Conservation (phyloP, 768 basidiomycete genomes). For the Boletus insuetus region DNA sequence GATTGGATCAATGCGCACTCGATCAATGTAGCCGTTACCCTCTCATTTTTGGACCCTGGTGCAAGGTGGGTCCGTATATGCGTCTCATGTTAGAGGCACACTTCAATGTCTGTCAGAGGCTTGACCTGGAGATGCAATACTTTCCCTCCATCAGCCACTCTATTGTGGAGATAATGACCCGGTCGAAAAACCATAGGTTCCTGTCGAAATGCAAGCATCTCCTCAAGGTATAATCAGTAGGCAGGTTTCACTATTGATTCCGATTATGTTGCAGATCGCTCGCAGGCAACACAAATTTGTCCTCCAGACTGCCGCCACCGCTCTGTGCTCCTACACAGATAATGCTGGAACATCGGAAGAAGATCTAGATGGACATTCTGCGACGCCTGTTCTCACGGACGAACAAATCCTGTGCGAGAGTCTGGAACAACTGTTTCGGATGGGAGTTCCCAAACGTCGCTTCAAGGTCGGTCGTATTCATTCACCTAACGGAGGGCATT, state of each 20-base stretch:
- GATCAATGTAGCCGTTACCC: constrained; percentile 61
- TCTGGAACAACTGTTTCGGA: constrained; percentile 44
- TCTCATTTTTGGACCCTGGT: constrained; percentile 70
- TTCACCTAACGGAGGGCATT: neutral
- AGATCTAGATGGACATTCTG: constrained; percentile 8
- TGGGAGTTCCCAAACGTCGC: constrained; percentile 38
- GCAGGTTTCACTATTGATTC: constrained; percentile 6
- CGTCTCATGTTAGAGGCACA: constrained; percentile 1
- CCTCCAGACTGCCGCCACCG: constrained; percentile 28
- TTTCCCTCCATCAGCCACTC: constrained; percentile 51
- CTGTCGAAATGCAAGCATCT: constrained; percentile 40
- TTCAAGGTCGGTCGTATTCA: constrained; percentile 44
- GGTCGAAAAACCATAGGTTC: constrained; percentile 51
- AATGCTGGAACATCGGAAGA: constrained; percentile 9
- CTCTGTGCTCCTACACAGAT: constrained; percentile 23
- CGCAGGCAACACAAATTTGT: constrained; percentile 24
- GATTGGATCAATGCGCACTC: constrained; percentile 8
- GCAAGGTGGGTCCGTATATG: constrained; percentile 43
- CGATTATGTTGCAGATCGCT: constrained; percentile 20
- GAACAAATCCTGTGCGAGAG: constrained; percentile 39
- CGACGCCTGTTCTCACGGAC: constrained; percentile 23
- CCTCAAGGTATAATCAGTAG: constrained; percentile 43
- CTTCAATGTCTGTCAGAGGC: constrained; percentile 42
- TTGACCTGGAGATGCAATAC: constrained; percentile 49
- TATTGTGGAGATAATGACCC: constrained; percentile 47